Evolutionary conservation across 257 asterid genomes (phyloP), one percentile per base, ranked within the genome.

Genomic region (Solanum microdontum): DNA sequence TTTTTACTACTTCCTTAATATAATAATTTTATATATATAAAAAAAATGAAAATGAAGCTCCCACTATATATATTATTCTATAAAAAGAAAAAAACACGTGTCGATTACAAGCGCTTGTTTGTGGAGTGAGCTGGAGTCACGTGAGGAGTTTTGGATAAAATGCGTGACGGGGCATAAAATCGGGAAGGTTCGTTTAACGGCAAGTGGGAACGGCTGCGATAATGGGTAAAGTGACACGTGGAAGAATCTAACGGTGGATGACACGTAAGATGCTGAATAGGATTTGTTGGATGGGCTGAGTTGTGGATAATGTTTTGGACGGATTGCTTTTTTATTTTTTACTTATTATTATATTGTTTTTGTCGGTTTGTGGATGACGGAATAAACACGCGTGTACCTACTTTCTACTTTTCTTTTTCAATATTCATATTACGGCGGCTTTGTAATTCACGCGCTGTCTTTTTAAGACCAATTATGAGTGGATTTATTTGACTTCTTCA

Each of bases 181-280:
- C 93, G 89, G 83, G 91, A 94, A 90, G 92, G 90, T 93, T 90
- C 92, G 4, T 15, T 62, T 43, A 76, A 84, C 72, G 24, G 68
- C 34, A 30, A 76, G 86, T 84, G 83, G 62, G 87, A 64, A 91
- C 92, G 96, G 94, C 87, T 77, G 87, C 45, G 94, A 94, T 93
- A 28, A 12, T 1, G 87, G 66, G 28, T 68, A 6, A 40, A 0
- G 1, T 13, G 26, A 89, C 92, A 93, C 96, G 95, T 95, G 98
- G 91, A 84, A 4, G 76, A 70, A 93, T 92, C 39, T 7, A 55
- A 0, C 26, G 43, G 21, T 3, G 2, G 9, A 26, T 40, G 93
- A 90, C 95, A 93, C 90, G 93, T 90, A 91, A 90, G 91, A 89
- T 83, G 89, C 51, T 76, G 87, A 79, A 91, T 76, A 40, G 86